Base-by-base conservation (phyloP, 2,329 filamentous ascomycete species). In the Pezicula carpinea region DNA sequence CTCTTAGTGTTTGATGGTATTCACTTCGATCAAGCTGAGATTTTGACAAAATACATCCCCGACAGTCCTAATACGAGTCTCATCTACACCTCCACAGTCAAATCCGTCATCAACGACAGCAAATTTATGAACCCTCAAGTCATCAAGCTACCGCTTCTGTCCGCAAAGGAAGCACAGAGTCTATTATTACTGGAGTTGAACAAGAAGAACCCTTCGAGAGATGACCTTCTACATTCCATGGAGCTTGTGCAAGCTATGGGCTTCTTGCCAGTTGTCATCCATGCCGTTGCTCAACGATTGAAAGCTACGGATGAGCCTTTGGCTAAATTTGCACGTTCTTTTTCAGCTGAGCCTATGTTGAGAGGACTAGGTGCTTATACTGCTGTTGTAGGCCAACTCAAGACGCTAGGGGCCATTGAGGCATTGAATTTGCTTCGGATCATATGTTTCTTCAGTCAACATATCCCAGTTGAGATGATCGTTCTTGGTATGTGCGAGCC, bases 81-180 rank as follows among this genome's bases (percentile, higher is more conserved):
- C 40, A 83, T 88, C 21, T 85, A 83, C 56, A 87, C 83, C 0
- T 85, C 82, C 0, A 77, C 84, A 0, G 80, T 85, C 53, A 72
- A 72, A 33, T 78, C 77, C 4, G 68, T 72, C 13, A 68, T 67
- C 43, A 80, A 73, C 61, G 77, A 71, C 61, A 77, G 72, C 62
- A 75, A 67, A 49, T 85, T 69, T 66, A 80, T 74, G 70, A 84
- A 73, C 65, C 83, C 66, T 51, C 74, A 71, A 63, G 69, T 71
- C 5, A 73, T 87, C 42, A 72, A 72, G 39, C 69, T 87, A 5
- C 74, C 73, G 17, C 64, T 74, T 1, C 66, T 87, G 6, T 71
- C 72, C 1, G 69, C 75, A 1, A 64, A 74, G 40, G 78, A 86
- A 50, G 83, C 81, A 0, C 76, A 77, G 49, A 70, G 75, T 19